Evolutionary conservation across 345 rosid genomes (phyloP).

Genomic region (Brassica incana): DNA sequence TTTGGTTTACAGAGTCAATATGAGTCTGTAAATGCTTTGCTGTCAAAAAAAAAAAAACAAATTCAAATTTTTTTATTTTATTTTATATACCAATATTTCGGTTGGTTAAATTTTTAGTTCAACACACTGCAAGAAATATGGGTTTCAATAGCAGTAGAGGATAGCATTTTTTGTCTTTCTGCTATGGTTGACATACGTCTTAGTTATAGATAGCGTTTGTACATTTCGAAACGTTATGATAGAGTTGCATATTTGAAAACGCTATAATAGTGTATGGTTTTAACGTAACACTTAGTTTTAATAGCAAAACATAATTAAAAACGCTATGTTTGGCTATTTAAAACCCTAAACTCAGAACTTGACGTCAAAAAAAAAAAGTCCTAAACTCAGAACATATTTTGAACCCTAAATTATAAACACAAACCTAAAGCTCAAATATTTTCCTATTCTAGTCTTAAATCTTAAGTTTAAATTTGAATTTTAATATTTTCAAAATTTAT

Average conservation of each 20-base stretch:
- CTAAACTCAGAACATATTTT: neutral
- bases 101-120: neutral
- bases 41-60: neutral
- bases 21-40: too few species aligned
- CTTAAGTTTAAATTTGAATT: neutral
- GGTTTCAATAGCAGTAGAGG: neutral
- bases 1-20: too few species aligned
- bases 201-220: neutral
- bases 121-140: neutral
- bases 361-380: neutral
- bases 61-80: neutral
- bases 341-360: neutral
- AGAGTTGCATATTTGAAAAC: neutral
- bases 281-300: neutral
- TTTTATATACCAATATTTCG: neutral
- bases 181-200: neutral
- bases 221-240: neutral
- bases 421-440: too few species aligned
- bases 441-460: neutral
- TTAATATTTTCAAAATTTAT: too few species aligned
- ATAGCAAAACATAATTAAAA: neutral
- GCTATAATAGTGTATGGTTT: neutral
- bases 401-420: neutral
- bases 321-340: neutral
- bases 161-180: neutral